These are phyloP conservation scores for Aspergillus sclerotiicarbonarius DNA, from an alignment of 495 filamentous ascomycete species.

Conservation along the genomic window DNA sequence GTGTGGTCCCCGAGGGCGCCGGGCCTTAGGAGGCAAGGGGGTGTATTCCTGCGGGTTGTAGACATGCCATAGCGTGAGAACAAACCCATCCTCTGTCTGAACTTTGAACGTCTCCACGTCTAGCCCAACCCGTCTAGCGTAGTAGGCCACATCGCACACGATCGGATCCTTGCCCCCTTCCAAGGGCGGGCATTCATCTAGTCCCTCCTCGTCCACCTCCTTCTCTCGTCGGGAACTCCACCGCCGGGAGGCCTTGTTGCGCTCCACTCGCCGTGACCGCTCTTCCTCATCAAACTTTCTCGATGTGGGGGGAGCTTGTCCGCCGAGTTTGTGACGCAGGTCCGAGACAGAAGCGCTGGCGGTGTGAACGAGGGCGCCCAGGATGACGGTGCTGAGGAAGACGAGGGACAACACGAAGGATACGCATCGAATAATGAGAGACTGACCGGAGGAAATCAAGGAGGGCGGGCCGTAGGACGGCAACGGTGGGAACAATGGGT, in stretches of 20 bases:
- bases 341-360: slow-evolving; percentile 49
- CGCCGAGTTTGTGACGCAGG: slow-evolving; percentile 47
- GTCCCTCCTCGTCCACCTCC: slow-evolving; percentile 34
- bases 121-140: slow-evolving; percentile 83
- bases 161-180: slow-evolving; percentile 80
- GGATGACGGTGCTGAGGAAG: slow-evolving; percentile 73
- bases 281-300: slow-evolving; percentile 75
- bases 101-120: slow-evolving; percentile 82
- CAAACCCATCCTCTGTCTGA: slow-evolving; percentile 92
- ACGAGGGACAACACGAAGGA: slow-evolving; percentile 74
- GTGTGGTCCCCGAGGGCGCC: slow-evolving; percentile 31
- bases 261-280: slow-evolving; percentile 48
- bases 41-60: slow-evolving; percentile 78
- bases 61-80: slow-evolving; percentile 84
- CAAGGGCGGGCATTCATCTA: slow-evolving; percentile 61
- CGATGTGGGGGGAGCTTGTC: slow-evolving; percentile 53
- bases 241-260: slow-evolving; percentile 53
- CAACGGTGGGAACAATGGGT: slow-evolving; percentile 85
- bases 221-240: slow-evolving; percentile 57
- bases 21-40: slow-evolving; percentile 38
- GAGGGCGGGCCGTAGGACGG: slow-evolving; percentile 80
- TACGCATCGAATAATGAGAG: slow-evolving; percentile 54
- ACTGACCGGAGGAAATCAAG: slow-evolving; percentile 60
- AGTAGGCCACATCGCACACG: slow-evolving; percentile 78
- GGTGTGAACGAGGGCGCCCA: slow-evolving; percentile 65